Evolutionary conservation across 148 eudicot species (phyloP), one percentile per base, ranked within the genome.

Genomic region (Amaranthus cruentus): DNA sequence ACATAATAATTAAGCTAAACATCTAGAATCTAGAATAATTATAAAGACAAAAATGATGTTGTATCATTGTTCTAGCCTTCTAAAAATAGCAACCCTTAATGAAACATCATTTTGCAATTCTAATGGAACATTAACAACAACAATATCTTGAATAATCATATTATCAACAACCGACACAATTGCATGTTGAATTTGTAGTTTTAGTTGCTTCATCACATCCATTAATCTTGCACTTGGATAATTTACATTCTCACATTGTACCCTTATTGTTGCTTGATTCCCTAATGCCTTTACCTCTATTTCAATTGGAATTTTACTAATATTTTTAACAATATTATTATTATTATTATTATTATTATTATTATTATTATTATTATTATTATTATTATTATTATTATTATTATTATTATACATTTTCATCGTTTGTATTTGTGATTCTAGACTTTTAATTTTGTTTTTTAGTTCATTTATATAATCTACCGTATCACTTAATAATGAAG

Each of bases 121-220:
- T 5, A 58, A 49, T 11, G 91, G 87, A 64, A 83, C 77, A 76
- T 54, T 79, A 60, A 84, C 68, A 69, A 79, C 50, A 3, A 93
- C 95, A 54, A 93, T 87, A 76, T 93, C 95, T 66, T 91, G 97
- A 79, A 93, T 78, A 91, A 89, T 87, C 6, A 91, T 7, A n/a
- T 84, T 81, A 0, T 85, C 85, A 4, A 93, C 82, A 6, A 84
- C 79, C 0, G 93, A 85, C 52, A 91, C 82, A 76, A 86, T 93
- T 0, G 95, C 98, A 55, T 89, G 97, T 59, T 89, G 85, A 10
- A 93, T 87, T 66, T 70, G 74, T 55, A 91, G 48, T 46, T 87
- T 85, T 7, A 93, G 76, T 2, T 91, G 88, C 62, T 88, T 79
- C n/a, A 91, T 55, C 43, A 81, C 92, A 2, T 78, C 72, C 98